A percentile compares a stretch with the other conserved stretches of the same genome.
These are phyloP conservation scores for Chimonanthus praecox DNA, from an alignment of 164 flowering plant species.

Conservation along the genomic window DNA sequence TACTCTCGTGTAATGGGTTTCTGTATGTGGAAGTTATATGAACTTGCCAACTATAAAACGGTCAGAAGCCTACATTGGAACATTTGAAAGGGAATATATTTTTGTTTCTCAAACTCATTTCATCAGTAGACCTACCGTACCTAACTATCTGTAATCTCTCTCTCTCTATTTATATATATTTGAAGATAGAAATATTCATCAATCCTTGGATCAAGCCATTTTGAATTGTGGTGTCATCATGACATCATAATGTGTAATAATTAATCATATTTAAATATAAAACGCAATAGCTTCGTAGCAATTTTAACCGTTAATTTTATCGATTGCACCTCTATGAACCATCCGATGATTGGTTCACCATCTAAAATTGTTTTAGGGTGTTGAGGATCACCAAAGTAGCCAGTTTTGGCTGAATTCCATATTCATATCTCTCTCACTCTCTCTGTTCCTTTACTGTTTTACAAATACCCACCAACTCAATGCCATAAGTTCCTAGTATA, in stretches of 20 bases:
- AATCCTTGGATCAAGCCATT: no score
- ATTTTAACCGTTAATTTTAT: no score
- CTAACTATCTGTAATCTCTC: slow-evolving; percentile 7
- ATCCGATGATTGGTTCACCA: no score
- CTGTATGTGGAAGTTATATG: slow-evolving; percentile 21
- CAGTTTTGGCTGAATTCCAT: no score
- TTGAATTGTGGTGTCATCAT: no score
- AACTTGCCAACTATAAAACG: slow-evolving; percentile 36
- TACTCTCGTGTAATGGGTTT: slow-evolving; percentile 12
- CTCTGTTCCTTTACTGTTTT: slow-evolving; percentile 5
- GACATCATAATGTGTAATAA: no score
- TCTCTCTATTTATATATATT: background rate
- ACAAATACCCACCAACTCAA: slow-evolving; percentile 7
- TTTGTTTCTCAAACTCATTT: slow-evolving; percentile 19
- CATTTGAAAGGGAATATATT: slow-evolving; percentile 15
- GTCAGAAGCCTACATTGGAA: slow-evolving; percentile 18
- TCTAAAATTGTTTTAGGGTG: no score
- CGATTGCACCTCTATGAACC: no score
- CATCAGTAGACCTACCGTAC: slow-evolving; percentile 23
- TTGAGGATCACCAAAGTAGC: no score
- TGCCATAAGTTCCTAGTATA: background rate
- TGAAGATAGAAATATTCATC: no score
- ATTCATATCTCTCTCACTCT: background rate
- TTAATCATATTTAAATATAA: no score
- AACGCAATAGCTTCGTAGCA: no score